Evolutionary conservation across 768 basidiomycete genomes (phyloP).

Genomic region (Collybia mongolica): DNA sequence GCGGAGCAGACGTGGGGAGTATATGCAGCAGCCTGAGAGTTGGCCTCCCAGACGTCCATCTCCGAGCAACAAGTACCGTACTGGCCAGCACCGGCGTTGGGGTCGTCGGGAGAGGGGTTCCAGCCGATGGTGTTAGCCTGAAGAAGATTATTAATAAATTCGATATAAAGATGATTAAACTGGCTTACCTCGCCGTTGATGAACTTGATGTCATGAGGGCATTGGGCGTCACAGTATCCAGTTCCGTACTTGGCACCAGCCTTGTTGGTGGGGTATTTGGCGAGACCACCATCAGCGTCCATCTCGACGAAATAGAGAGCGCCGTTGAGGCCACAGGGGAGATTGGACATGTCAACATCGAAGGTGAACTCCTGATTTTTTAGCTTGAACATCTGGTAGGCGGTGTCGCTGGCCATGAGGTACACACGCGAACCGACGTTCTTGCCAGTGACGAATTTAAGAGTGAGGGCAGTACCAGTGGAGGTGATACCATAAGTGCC

Average conservation of each 20-base stretch:
- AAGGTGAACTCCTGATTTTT: conserved; percentile 47
- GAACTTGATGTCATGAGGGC: conserved; percentile 62
- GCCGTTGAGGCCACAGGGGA: conserved; percentile 44
- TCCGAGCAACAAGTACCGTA: conserved; percentile 39
- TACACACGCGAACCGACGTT: conserved; percentile 36
- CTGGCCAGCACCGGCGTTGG: conserved; percentile 36
- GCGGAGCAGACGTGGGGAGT: conserved; percentile 40
- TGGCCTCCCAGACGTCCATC: conserved; percentile 48
- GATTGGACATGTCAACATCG: conserved; percentile 47
- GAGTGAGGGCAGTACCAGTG: conserved; percentile 41
- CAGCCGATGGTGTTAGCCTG: conserved; percentile 37
- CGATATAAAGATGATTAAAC: not conserved
- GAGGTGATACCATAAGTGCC: conserved; percentile 55
- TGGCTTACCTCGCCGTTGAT: conserved; percentile 51
- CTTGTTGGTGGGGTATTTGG: conserved; percentile 49
- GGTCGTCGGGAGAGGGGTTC: conserved; percentile 23
- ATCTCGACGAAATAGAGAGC: conserved; percentile 61
- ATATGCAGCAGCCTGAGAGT: conserved; percentile 35
- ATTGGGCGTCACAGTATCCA: conserved; percentile 65
- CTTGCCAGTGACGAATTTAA: conserved; percentile 47
- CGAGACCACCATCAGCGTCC: conserved; percentile 53
- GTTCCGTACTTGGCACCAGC: conserved; percentile 56
- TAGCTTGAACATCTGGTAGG: conserved; percentile 37
- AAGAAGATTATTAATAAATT: not conserved
- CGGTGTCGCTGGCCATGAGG: conserved; percentile 31